Evolutionary conservation across 176 grass and related monocot species (phyloP), one percentile per base, ranked within the genome.

Genomic region (Juncus inflexus): DNA sequence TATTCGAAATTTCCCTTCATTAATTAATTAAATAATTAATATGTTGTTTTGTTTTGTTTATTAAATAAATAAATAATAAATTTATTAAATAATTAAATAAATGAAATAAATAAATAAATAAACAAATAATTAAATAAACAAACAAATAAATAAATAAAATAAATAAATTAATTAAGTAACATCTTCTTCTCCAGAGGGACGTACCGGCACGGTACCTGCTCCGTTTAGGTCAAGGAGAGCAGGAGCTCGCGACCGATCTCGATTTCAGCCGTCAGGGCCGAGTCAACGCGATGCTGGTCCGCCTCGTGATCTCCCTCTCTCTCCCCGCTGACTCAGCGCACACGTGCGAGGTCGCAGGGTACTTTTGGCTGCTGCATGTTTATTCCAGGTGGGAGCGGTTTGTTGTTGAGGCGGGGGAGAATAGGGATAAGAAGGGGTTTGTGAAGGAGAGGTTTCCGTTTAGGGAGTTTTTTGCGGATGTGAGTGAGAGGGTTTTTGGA

Each of bases 201-300:
- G 94, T 97, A 51, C 94, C 94, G 58, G 94, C 94, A 57, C 89
- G 94, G 74, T 97, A 97, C 68, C 88, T 97, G 76, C 94, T 97
- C 66, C 84, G 94, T 56, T 79, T 97, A 65, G 94, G 88, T 86
- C 94, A 97, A 60, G 94, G 94, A 9, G 94, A 97, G 69, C 88
- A 92, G 84, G 94, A 97, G 71, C 76, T 97, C 14, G 94, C 94
- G 81, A 97, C 94, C 38, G 94, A 97, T 85, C 88, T 97, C n/a
- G 94, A 97, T 66, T 97, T 97, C 65, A 97, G 94, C 53, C 94
- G 85, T 77, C 94, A 97, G 79, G 94, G 94, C 15, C 94, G 85
- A 79, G 94, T 89, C 9, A 97, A 97, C 72, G 85, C 88, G 61
- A 97, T 97, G 94, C 94, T 97, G 15, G 88, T 92, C 28, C 80